phyloP scores from a whole-genome alignment of 495 filamentous ascomycete species.

The Daldinia caldariorum region DNA sequence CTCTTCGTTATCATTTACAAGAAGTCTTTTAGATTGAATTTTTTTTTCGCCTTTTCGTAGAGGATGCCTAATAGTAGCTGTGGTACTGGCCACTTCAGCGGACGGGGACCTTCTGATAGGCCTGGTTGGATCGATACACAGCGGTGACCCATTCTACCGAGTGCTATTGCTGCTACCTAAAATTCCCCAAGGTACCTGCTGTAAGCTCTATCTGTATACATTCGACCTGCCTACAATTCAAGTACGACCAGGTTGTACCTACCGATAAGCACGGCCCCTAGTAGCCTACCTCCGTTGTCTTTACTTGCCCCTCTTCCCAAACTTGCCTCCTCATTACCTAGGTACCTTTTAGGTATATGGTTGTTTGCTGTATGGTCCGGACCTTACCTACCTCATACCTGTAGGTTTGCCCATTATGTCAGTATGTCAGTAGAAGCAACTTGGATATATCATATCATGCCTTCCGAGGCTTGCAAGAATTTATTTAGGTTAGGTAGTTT shows the following conservation, averaged over 20 bases:
- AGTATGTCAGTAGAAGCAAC: too few species aligned
- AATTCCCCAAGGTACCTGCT: not conserved
- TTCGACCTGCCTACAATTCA: not conserved
- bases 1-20: slow-evolving; percentile 24
- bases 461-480: too few species aligned
- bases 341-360: too few species aligned
- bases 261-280: slow-evolving; percentile 1
- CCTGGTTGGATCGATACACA: slow-evolving; percentile 16
- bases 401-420: too few species aligned
- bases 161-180: slow-evolving; percentile 17
- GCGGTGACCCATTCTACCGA: slow-evolving; percentile 19
- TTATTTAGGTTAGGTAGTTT: too few species aligned
- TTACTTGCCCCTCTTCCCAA: slow-evolving; percentile 22
- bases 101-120: slow-evolving; percentile 10
- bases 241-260: not conserved
- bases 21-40: slow-evolving; percentile 36
- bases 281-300: too few species aligned
- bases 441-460: too few species aligned
- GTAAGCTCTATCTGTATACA: not conserved
- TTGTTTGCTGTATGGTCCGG: too few species aligned
- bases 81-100: slow-evolving; percentile 16
- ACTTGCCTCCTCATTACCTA: too few species aligned
- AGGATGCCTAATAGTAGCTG: slow-evolving; percentile 20
- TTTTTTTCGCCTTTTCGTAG: slow-evolving; percentile 28
- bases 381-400: too few species aligned